Evolutionary conservation across 2,329 filamentous ascomycete species (phyloP).

Genomic region (Xylariaceae sp.): DNA sequence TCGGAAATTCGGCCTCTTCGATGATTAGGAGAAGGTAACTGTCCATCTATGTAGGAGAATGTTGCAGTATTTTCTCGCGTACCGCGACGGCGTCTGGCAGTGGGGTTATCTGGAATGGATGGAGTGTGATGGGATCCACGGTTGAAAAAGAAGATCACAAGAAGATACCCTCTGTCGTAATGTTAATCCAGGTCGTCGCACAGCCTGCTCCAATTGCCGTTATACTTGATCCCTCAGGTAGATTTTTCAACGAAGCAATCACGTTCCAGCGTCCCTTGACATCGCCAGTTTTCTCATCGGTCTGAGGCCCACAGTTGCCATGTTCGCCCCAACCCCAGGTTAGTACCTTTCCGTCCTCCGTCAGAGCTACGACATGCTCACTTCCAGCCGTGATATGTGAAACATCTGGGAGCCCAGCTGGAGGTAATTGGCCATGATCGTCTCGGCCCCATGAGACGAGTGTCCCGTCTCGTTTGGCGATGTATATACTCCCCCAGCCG

Average conservation of each 20-base stretch:
- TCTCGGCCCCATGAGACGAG: conserved; percentile 75
- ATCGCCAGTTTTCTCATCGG: conserved; percentile 50
- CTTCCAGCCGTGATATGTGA: conserved; percentile 73
- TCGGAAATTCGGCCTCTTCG: conserved; percentile 41
- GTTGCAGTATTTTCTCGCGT: conserved; percentile 4
- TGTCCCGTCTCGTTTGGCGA: conserved; percentile 56
- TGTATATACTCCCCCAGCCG: conserved; percentile 77
- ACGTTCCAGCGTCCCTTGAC: conserved; percentile 65
- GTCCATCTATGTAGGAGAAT: neutral
- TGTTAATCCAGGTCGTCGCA: conserved; percentile 77
- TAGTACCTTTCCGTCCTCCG: conserved; percentile 60
- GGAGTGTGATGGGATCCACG: neutral
- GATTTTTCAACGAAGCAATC: conserved; percentile 54
- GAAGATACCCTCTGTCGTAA: conserved; percentile 33
- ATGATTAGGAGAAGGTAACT: conserved; percentile 22
- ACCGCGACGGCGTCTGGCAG: neutral
- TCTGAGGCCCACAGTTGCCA: conserved; percentile 80
- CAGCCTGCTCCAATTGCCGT: conserved; percentile 73
- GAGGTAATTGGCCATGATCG: conserved; percentile 76
- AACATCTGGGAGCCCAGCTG: conserved; percentile 53
- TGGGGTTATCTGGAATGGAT: neutral
- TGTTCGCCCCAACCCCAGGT: conserved; percentile 98
- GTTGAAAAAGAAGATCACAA: conserved; percentile 27
- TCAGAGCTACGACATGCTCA: conserved; percentile 78
- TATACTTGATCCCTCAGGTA: conserved; percentile 49